Percentiles rank a stretch among this genome's conserved stretches.
These are phyloP conservation scores for Wallacemonas sp. DNA, from an alignment of 208 protist genomes.

Conservation along the genomic window DNA sequence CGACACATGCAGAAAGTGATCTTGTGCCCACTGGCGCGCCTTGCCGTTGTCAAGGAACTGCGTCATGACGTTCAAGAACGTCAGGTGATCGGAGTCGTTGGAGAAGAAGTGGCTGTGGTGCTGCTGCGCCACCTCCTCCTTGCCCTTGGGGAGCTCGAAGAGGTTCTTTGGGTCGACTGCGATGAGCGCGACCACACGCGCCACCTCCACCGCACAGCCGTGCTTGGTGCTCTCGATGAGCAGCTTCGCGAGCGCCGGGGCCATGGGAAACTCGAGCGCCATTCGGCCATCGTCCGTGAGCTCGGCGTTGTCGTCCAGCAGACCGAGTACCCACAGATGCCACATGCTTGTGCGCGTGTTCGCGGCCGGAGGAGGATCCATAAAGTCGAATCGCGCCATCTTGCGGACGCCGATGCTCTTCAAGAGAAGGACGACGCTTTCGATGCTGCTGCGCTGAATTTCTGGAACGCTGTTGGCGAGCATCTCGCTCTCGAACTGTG, in stretches of 20 bases:
- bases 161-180: slow-evolving; percentile 93
- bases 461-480: slow-evolving; percentile 94
- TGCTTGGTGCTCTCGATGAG: slow-evolving; percentile 79
- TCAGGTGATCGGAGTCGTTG: slow-evolving; percentile 99
- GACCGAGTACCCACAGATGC: slow-evolving; percentile 98
- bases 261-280: slow-evolving; percentile 98
- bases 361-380: slow-evolving; percentile 97
- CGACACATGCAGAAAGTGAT: slow-evolving; percentile 97
- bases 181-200: slow-evolving; percentile 97
- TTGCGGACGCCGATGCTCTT: slow-evolving; percentile 96
- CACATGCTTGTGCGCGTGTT: slow-evolving; percentile 95
- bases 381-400: slow-evolving; percentile 99
- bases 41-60: slow-evolving; percentile 93
- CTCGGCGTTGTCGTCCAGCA: slow-evolving; percentile 94
- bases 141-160: slow-evolving; percentile 93
- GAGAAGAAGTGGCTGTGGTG: slow-evolving; percentile 95
- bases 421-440: slow-evolving; percentile 91
- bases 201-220: slow-evolving; percentile 89
- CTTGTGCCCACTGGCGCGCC: slow-evolving; percentile 92
- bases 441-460: slow-evolving; percentile 98
- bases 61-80: slow-evolving; percentile 98
- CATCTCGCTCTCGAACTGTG: slow-evolving; percentile 95
- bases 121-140: slow-evolving; percentile 78
- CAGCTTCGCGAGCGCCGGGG: slow-evolving; percentile 96
- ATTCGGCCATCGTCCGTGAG: slow-evolving; percentile 95